Percentiles rank a stretch among this genome's conserved stretches.
Evolutionary conservation across 1,139 yeast genomes (phyloP).

Genomic region (Hemisphaericaspora xylofermentans): DNA sequence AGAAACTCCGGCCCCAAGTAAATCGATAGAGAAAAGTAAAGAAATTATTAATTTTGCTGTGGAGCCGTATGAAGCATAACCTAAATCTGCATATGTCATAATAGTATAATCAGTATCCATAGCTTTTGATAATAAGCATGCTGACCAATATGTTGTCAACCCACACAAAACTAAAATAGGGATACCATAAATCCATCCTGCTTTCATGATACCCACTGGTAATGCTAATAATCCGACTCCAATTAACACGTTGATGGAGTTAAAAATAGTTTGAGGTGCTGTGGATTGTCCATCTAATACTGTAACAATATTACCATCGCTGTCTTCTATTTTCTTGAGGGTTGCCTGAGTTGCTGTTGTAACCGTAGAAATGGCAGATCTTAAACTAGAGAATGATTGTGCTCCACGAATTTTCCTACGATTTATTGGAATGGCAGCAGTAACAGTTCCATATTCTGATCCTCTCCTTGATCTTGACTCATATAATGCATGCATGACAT

Average conservation of each 20-base stretch:
- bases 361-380: constrained; percentile 35
- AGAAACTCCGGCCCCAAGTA: constrained; percentile 58
- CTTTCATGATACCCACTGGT: constrained; percentile 47
- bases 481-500: constrained; percentile 31
- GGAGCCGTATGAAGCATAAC: constrained; percentile 67
- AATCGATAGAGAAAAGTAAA: constrained; percentile 44
- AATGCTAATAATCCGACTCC: constrained; percentile 52
- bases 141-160: constrained; percentile 45
- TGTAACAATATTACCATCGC: constrained; percentile 72
- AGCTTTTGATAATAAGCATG: constrained; percentile 38
- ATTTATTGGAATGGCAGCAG: constrained; percentile 24
- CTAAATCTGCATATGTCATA: constrained; percentile 87
- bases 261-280: constrained; percentile 50
- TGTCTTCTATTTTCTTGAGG: constrained; percentile 65
- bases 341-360: constrained; percentile 56
- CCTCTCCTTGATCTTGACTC: constrained; percentile 32
- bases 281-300: constrained; percentile 78
- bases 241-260: constrained; percentile 47
- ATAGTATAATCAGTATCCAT: constrained; percentile 75
- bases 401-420: constrained; percentile 24
- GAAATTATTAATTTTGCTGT: constrained; percentile 43
- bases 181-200: constrained; percentile 47
- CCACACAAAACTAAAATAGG: constrained; percentile 43
- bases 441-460: constrained; percentile 18
- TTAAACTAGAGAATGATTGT: constrained; percentile 37